Evolutionary conservation across 208 protist species (phyloP).

Genomic region (Blastocrithidia nonstop): DNA sequence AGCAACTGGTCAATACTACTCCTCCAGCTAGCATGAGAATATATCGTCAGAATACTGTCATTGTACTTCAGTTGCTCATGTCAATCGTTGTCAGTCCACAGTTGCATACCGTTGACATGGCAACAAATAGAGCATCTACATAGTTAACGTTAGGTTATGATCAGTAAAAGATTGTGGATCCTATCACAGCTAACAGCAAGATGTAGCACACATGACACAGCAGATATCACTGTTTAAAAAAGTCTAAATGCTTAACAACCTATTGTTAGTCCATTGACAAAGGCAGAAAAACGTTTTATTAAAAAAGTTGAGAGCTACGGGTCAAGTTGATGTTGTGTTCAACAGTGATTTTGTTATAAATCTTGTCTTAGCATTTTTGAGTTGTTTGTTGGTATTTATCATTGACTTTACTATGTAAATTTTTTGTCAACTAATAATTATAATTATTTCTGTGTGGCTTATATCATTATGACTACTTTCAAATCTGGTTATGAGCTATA

Average conservation of each 20-base stretch:
- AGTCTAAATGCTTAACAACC: slow-evolving; percentile 25
- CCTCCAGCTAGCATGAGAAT: slow-evolving; percentile 46
- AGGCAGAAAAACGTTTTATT: slow-evolving; percentile 20
- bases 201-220: slow-evolving; percentile 42
- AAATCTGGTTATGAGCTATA: too few relatives aligned
- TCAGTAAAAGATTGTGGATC: slow-evolving; percentile 16
- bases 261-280: slow-evolving; percentile 19
- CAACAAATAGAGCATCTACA: slow-evolving; percentile 45
- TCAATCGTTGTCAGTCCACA: slow-evolving; percentile 58
- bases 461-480: too few relatives aligned
- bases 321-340: too few relatives aligned
- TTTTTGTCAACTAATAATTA: too few relatives aligned
- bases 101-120: slow-evolving; percentile 54
- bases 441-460: too few relatives aligned
- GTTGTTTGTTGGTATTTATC: too few relatives aligned
- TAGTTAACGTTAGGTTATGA: slow-evolving; percentile 9
- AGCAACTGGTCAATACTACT: slow-evolving; percentile 49
- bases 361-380: too few relatives aligned
- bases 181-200: slow-evolving; percentile 9
- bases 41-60: slow-evolving; percentile 19
- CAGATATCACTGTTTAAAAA: slow-evolving; percentile 56
- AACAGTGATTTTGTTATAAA: too few relatives aligned
- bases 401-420: too few relatives aligned
- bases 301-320: slow-evolving; percentile 38
- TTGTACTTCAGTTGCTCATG: slow-evolving; percentile 20